Conservation (phyloP, 257 asterid genomes). For the Penstemon davidsonii region DNA sequence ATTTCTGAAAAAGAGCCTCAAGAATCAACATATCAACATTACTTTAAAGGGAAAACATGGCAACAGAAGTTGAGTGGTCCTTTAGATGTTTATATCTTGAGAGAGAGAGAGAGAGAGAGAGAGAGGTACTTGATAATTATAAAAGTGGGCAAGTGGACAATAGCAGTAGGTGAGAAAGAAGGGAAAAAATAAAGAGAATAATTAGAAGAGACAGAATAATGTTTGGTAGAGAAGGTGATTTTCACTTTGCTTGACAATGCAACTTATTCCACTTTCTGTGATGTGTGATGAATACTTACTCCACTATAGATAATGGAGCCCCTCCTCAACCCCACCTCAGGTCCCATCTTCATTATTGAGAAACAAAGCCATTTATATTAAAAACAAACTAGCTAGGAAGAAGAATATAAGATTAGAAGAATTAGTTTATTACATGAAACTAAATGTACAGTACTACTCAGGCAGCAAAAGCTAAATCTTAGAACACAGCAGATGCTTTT, state of each 20-base stretch:
- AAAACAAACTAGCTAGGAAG: background rate
- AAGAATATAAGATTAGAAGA: slow-evolving; percentile 18
- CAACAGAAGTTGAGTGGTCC: background rate
- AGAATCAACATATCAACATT: slow-evolving; percentile 29
- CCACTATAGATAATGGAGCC: slow-evolving; percentile 42
- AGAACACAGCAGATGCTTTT: slow-evolving; percentile 3
- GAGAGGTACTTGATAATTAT: slow-evolving; percentile 1
- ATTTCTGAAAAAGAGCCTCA: background rate
- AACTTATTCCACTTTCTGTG: slow-evolving; percentile 44
- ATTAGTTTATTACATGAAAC: slow-evolving; percentile 15
- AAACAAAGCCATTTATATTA: background rate
- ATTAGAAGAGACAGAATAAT: slow-evolving; percentile 29
- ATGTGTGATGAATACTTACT: slow-evolving; percentile 33
- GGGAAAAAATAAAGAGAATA: slow-evolving; percentile 28
- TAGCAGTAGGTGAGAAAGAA: slow-evolving; percentile 46
- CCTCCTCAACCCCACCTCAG: slow-evolving; percentile 5
- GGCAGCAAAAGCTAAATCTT: slow-evolving; percentile 10
- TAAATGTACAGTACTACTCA: slow-evolving; percentile 14
- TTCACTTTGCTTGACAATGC: slow-evolving; percentile 57
- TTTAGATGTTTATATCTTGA: background rate
- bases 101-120: slow-evolving; percentile 21
- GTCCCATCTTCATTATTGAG: slow-evolving; percentile 40
- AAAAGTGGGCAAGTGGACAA: slow-evolving; percentile 27
- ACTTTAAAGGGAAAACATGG: slow-evolving; percentile 36
- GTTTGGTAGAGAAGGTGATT: slow-evolving; percentile 46